Percentiles rank a stretch among this genome's conserved stretches.
Evolutionary conservation across 2,329 filamentous ascomycete species (phyloP).

Genomic region (Fusarium setosum): DNA sequence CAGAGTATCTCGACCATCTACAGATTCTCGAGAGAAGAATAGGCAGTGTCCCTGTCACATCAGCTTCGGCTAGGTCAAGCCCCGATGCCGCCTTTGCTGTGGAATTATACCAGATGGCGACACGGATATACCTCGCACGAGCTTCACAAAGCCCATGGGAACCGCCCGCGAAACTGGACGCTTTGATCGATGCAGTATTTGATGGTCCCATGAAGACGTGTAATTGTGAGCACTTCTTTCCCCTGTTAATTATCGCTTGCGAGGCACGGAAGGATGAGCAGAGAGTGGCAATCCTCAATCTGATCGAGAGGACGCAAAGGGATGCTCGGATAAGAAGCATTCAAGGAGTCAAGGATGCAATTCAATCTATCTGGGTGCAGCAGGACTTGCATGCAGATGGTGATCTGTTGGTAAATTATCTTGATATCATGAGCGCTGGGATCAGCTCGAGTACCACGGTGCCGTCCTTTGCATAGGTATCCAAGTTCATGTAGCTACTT

Average conservation of each 20-base stretch:
- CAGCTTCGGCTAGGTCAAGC: not conserved
- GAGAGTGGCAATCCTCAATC: conserved; percentile 42
- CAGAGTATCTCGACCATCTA: conserved; percentile 18
- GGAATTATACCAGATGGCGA: conserved; percentile 28
- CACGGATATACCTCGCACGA: conserved; percentile 29
- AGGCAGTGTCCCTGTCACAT: not conserved
- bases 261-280: conserved; percentile 49
- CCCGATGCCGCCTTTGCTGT: not conserved
- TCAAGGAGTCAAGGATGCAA: conserved; percentile 28
- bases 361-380: conserved; percentile 49
- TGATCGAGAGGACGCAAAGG: conserved; percentile 44
- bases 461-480: conserved; percentile 25
- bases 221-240: conserved; percentile 48
- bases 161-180: conserved; percentile 29
- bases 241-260: conserved; percentile 49
- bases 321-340: conserved; percentile 37
- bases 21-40: conserved; percentile 17
- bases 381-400: conserved; percentile 47
- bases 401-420: conserved; percentile 46
- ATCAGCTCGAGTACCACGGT: conserved; percentile 26
- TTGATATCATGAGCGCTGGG: conserved; percentile 36
- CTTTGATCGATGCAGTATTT: conserved; percentile 32
- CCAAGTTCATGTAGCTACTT: too few species aligned
- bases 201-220: conserved; percentile 9
- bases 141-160: conserved; percentile 41